Evolutionary conservation across 768 basidiomycete species (phyloP), one percentile per base, ranked within the genome.

Genomic region (Cystobasidium ongulense): DNA sequence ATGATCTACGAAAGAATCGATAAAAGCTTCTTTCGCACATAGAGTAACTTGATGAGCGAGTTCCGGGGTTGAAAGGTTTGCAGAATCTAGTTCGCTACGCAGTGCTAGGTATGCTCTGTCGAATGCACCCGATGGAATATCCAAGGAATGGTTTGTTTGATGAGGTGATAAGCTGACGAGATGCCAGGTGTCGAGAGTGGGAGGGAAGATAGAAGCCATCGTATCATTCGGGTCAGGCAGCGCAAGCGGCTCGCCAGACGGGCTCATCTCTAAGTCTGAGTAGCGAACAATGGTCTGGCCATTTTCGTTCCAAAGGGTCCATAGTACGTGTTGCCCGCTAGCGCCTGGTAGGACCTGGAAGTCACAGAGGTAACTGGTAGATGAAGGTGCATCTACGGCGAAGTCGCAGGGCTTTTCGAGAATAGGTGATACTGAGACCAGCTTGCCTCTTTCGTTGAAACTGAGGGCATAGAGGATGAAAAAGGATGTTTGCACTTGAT

Each of bases 281-380:
- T 33, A 54, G 27, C 68, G 52, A 3, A 59, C 38, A 27, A 71
- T 29, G 29, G 23, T 46, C 38, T 71, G 68, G 27, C 68, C 68
- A 71, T 52, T 59, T 53, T 71, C 68, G 36, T 43, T 71, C 68
- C 68, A 71, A 1, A 71, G 43, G 5, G 68, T 71, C 68, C 68
- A 71, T 11, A 71, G 68, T 35, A 21, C 21, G 27, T 59, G n/a
- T 18, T 36, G 33, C 18, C 68, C 68, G 10, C n/a, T 18, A 5
- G 4, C 13, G 17, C 36, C 21, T 29, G 68, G 3, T 10, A 53
- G 3, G 13, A 67, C 63, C 39, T 23, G 63, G 63, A 71, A 71
- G 31, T 71, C 68, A 1, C 35, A 31, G 13, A 71, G 41, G 36
- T 23, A 23, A 33, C 31, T 36, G n/a, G 68, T 57, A 7, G 68